Evolutionary conservation across 164 flowering plant genomes (phyloP), one percentile per base, ranked within the genome.

Genomic region (Litsea cubeba): DNA sequence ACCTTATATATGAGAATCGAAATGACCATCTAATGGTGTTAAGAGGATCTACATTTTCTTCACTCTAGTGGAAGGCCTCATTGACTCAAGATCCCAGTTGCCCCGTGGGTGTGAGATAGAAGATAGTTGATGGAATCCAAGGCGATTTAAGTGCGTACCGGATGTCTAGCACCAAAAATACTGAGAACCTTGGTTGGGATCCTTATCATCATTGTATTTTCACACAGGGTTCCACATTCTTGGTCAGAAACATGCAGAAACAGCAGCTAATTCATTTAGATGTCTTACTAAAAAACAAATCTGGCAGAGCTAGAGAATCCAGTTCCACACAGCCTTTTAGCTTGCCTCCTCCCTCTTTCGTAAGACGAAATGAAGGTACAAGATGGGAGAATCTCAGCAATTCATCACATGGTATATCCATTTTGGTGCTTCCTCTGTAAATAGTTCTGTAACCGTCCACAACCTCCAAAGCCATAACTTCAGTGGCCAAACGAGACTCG

Each of bases 301-400:
- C 69, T 25, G 88, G 86, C 30, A 83, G 18, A 7, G 89, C 65
- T 17, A 75, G 76, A 24, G 87, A 83, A 72, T 89, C 88, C 12
- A 86, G 84, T 77, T 85, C 84, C 84, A 83, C 86, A 77, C 63
- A 82, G 65, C 83, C 85, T 25, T 32, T 73, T 62, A 79, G 72
- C 17, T 50, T 70, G 24, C 73, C 72, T 40, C 78, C 79, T 14
- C 54, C 76, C 69, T 81, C 81, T 17, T 78, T 79, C 5, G 76
- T 74, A 25, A 83, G 76, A 68, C 26, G 78, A 75, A 83, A 78
- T 50, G 89, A 85, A 68, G 89, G 90, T 75, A 85, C 73, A 74
- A 69, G 86, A 57, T 88, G 89, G 17, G 88, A 87, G 72, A 88
- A 87, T 72, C 87, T 83, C 25, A 64, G 67, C 60, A 78, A 58